phyloP scores from a whole-genome alignment of 495 filamentous ascomycete genomes.

The Hypoxylon rickii region DNA sequence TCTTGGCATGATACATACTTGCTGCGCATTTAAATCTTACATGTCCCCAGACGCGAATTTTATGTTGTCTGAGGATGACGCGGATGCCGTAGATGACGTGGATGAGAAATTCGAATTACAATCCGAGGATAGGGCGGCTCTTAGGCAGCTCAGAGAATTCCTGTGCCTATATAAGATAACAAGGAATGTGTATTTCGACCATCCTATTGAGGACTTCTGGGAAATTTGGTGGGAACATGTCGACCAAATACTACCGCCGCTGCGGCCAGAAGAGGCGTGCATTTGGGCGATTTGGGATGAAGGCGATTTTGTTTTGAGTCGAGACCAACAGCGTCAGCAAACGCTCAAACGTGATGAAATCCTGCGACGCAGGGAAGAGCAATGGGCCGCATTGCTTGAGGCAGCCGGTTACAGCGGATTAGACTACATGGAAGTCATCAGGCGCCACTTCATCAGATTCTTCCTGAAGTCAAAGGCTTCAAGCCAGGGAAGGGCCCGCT shows the following conservation, averaged over 20 bases:
- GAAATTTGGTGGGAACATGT: constrained; percentile 1
- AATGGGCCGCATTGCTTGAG: background rate
- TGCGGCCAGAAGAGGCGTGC: background rate
- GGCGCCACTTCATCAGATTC: background rate
- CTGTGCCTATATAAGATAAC: background rate
- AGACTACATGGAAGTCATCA: constrained; percentile 4
- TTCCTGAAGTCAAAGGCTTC: background rate
- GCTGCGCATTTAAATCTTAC: background rate
- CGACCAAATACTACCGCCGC: background rate
- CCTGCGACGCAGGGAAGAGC: background rate
- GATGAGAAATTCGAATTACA: background rate
- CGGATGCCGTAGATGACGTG: no score
- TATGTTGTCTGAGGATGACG: no score
- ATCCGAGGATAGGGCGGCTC: constrained; percentile 1
- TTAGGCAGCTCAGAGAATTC: background rate
- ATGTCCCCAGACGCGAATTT: no score
- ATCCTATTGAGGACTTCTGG: constrained; percentile 5
- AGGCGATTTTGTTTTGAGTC: background rate
- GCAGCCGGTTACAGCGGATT: background rate
- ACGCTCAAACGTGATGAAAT: background rate
- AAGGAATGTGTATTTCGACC: background rate
- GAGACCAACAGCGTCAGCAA: background rate
- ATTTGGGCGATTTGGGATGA: background rate
- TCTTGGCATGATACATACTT: constrained; percentile 7
- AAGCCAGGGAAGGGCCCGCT: background rate